phyloP scores from a whole-genome alignment of 2,329 filamentous ascomycete genomes.

The Didymella segeticola region DNA sequence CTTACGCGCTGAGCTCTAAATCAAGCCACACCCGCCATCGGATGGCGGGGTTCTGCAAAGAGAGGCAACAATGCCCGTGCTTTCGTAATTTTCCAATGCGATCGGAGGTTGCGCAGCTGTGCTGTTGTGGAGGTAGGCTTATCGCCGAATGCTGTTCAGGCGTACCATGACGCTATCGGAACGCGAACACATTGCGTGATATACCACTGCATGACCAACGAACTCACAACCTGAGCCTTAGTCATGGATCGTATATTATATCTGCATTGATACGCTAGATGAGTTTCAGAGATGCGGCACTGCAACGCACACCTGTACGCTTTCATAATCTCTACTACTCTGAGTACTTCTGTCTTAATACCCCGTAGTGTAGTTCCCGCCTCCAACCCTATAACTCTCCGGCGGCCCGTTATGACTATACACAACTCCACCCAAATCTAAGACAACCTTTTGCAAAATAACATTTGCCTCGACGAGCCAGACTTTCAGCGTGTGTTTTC shows the following conservation, averaged over 20 bases:
- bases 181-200: not conserved
- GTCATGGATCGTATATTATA: not conserved
- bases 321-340: not conserved
- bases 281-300: not conserved
- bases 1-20: not conserved
- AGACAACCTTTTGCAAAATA: conserved; percentile 45
- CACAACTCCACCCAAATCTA: conserved; percentile 45
- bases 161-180: not conserved
- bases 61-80: not conserved
- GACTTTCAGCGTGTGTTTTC: conserved; percentile 53
- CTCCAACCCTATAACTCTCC: conserved; percentile 47
- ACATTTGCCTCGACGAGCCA: conserved; percentile 57
- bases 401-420: conserved; percentile 46
- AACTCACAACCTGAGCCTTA: not conserved
- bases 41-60: not conserved
- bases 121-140: not conserved
- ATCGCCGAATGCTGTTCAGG: not conserved
- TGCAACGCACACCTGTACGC: not conserved
- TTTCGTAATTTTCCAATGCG: not conserved
- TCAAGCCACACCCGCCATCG: no score
- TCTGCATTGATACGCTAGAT: not conserved
- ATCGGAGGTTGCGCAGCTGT: not conserved
- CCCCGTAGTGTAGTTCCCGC: conserved; percentile 12
- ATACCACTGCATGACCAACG: not conserved
- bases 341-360: not conserved